A percentile compares a stretch with the other conserved stretches of the same genome.
Evolutionary conservation across 2,329 filamentous ascomycete genomes (phyloP).

Genomic region (Pseudogymnoascus sp.): DNA sequence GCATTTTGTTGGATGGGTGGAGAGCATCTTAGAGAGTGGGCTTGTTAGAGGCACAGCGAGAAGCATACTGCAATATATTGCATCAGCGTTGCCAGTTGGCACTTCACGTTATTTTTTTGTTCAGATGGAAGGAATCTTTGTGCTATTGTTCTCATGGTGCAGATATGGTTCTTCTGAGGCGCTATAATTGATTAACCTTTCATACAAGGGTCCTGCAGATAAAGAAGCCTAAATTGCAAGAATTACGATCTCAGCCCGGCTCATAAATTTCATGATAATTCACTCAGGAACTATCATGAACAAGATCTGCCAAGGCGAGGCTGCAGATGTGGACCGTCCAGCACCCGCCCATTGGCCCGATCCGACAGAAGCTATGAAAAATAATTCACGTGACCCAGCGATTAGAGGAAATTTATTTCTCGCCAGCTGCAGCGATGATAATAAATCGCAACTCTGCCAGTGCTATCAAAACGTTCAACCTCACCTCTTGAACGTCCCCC

Average conservation of each 20-base stretch:
- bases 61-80: slow-evolving; percentile 6
- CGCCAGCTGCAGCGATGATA: not conserved
- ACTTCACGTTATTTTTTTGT: not conserved
- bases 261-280: not conserved
- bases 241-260: not conserved
- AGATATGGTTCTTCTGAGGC: not conserved
- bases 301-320: not conserved
- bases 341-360: not conserved
- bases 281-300: not conserved
- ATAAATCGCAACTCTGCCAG: not conserved
- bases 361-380: not conserved
- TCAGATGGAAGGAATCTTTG: not conserved
- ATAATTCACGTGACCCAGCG: slow-evolving; percentile 2
- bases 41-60: not conserved
- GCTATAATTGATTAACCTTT: not conserved
- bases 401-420: slow-evolving; percentile 9
- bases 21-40: not conserved
- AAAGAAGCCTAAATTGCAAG: not conserved
- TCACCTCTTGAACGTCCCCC: not conserved
- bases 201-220: not conserved
- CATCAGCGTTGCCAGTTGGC: slow-evolving; percentile 3
- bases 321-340: not conserved
- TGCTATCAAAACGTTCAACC: not conserved
- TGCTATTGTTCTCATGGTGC: not conserved
- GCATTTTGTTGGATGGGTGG: not conserved